These are phyloP conservation scores for Cynara cardunculus DNA, from an alignment of 129 eudicot genomes.

Conservation along the genomic window DNA sequence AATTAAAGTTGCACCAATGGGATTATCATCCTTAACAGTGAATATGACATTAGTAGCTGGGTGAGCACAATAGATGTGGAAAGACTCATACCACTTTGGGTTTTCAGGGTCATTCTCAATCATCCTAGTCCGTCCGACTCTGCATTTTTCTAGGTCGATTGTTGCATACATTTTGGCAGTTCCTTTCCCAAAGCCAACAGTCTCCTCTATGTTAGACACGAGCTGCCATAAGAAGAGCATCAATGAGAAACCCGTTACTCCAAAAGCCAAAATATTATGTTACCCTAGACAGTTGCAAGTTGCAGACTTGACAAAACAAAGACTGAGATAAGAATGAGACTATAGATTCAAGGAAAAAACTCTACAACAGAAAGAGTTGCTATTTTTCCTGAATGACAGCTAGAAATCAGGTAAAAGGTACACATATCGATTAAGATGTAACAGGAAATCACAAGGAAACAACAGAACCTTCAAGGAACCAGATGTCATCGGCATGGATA, in stretches of 20 bases:
- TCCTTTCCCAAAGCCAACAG: slow-evolving; percentile 67
- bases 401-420: neutral
- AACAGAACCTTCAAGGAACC: neutral
- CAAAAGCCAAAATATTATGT: neutral
- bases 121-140: slow-evolving; percentile 70
- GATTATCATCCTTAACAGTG: slow-evolving; percentile 65
- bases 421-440: neutral
- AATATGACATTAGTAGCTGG: slow-evolving; percentile 60
- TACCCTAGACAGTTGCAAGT: neutral
- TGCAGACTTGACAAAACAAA: neutral
- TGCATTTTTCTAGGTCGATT: slow-evolving; percentile 62
- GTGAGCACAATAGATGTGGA: slow-evolving; percentile 77
- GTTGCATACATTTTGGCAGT: slow-evolving; percentile 71
- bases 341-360: neutral
- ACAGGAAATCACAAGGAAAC: neutral
- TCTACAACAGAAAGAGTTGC: neutral
- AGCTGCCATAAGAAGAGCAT: slow-evolving; percentile 30
- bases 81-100: slow-evolving; percentile 75
- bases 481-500: neutral
- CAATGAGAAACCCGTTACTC: neutral
- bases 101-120: slow-evolving; percentile 48
- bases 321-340: neutral
- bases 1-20: slow-evolving; percentile 69
- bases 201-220: slow-evolving; percentile 51
- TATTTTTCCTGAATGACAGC: neutral